phyloP scores from a whole-genome alignment of 1,284 basidiomycete species.

The Puccinia hordei region DNA sequence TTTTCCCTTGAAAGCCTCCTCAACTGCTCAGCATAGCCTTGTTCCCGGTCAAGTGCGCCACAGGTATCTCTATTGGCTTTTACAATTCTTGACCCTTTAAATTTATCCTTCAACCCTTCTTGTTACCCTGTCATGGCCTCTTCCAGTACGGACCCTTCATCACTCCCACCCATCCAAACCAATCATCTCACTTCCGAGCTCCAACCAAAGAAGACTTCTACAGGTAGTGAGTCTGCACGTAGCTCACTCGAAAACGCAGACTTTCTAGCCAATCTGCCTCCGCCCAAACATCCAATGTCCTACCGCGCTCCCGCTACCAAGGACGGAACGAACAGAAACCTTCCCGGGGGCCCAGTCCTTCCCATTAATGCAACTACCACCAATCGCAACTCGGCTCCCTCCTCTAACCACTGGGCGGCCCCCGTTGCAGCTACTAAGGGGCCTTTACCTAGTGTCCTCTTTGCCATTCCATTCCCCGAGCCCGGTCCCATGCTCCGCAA shows the following conservation, averaged over 20 bases:
- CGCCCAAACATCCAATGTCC: conserved; percentile 15
- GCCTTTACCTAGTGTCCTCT: conserved; percentile 32
- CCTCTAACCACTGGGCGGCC: conserved; percentile 8
- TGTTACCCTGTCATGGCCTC: not conserved
- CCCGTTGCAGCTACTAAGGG: conserved; percentile 37
- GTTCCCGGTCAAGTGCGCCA: not conserved
- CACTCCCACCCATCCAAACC: conserved; percentile 9
- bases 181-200: not conserved
- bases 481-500: conserved; percentile 20
- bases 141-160: conserved; percentile 9
- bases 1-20: not conserved
- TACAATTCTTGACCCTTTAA: not conserved
- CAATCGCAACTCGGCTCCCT: not conserved
- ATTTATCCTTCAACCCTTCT: not conserved
- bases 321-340: not conserved
- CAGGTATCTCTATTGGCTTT: not conserved
- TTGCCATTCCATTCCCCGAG: conserved; percentile 45
- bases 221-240: not conserved
- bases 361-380: not conserved
- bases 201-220: not conserved
- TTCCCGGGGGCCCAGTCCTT: not conserved
- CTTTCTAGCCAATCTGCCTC: conserved; percentile 21
- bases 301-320: not conserved
- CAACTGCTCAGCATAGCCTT: not conserved
- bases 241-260: conserved; percentile 20